These are phyloP conservation scores for Endothia cerciana DNA, from an alignment of 2,329 filamentous ascomycete genomes.

Conservation along the genomic window DNA sequence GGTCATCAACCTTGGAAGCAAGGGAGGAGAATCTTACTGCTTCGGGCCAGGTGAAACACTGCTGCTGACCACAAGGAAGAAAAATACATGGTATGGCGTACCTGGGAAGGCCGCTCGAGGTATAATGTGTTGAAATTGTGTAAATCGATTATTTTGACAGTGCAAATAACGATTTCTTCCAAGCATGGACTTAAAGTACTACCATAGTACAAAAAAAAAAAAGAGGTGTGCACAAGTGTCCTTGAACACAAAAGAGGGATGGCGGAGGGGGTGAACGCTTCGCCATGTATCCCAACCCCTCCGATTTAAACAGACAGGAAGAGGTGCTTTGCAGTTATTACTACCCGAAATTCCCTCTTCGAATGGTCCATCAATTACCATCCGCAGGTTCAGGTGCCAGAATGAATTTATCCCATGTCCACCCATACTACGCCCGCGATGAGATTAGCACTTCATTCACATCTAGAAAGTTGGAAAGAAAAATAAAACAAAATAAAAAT, in stretches of 20 bases:
- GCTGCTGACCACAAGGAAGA: not conserved
- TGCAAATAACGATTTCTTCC: not conserved
- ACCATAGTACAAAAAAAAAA: not conserved
- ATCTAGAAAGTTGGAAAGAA: not conserved
- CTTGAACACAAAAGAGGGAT: too few relatives aligned
- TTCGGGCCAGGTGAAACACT: slow-evolving; percentile 5
- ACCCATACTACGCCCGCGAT: not conserved
- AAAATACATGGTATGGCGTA: slow-evolving; percentile 16
- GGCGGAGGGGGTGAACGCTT: too few relatives aligned
- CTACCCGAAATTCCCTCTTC: not conserved
- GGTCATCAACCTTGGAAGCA: not conserved
- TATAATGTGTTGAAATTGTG: not conserved
- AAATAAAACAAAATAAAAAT: not conserved
- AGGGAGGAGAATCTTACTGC: not conserved
- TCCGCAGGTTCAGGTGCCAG: not conserved
- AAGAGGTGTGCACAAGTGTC: too few relatives aligned
- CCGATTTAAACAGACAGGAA: too few relatives aligned
- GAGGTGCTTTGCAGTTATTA: not conserved
- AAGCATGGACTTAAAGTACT: too few relatives aligned
- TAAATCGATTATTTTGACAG: not conserved
- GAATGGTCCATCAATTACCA: not conserved
- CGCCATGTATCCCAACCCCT: too few relatives aligned
- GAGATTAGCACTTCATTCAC: not conserved
- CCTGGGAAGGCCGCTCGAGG: not conserved
- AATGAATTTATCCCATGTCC: not conserved